Base-by-base conservation (phyloP, 495 filamentous ascomycete species). In the Neurospora cerealis region DNA sequence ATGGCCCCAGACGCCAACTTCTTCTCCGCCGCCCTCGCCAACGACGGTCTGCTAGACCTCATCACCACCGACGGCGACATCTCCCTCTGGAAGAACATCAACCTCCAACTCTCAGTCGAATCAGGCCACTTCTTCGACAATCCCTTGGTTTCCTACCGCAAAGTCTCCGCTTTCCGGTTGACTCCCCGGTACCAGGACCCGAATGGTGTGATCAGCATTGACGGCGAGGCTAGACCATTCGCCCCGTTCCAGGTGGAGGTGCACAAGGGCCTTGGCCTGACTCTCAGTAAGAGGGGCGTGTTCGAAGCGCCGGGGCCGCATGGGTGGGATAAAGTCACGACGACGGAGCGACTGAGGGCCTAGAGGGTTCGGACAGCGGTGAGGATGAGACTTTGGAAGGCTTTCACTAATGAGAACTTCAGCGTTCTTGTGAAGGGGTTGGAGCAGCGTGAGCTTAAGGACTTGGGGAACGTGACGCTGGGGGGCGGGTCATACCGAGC, bases 221-320 rank as follows among this genome's bases (percentile, higher is more conserved):
- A 99, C 76, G 96, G 96, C 36, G 96, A 99, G 81, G 85, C 89
- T 32, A 84, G 96, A 13, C 92, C 93, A 1, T 98, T 95, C 77
- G 90, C 91, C 73, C 91, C 93, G 0, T 95, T 97, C 80, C 96
- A 99, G 83, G 93, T 89, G 10, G 96, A 99, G 83, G 83, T 97
- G 17, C 93, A 97, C 83, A 86, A 87, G 69, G 93, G 94, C 0
- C 83, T 98, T 34, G 96, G 93, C n/a, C 93, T 92, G 2, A 91
- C 93, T 36, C 83, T 98, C 69, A 91, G 91, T 34, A 93, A 91
- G 78, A 88, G 85, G 7, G 89, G 86, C 48, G 78, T 87, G 40
- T 97, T 94, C 79, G 93, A 97, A 81, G 91, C 92, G 1, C 85
- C 88, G 5, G 93, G 87, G 0, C 85, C 87, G 2, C 60, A 86